Evolutionary conservation across 805 yeast genomes (phyloP), one percentile per base, ranked within the genome.

Genomic region (Candida sakaeoensis): DNA sequence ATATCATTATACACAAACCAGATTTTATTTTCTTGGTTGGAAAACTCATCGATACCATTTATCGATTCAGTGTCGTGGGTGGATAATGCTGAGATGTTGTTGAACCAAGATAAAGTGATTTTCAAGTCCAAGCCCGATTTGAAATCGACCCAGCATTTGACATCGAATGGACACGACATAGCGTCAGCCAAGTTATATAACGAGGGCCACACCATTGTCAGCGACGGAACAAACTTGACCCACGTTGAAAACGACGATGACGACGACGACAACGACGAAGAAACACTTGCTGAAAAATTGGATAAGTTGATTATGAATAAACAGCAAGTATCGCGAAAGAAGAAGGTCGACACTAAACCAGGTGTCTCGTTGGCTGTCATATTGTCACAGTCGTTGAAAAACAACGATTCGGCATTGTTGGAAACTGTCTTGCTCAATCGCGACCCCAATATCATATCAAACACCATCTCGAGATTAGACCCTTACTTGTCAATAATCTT

Each of bases 351-450:
- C 15, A 74, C 79, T 7, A 77, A 85, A 4, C 95, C 93, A 37
- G 57, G 69, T 10, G 57, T 61, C 0, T 79, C 96, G 1, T 75
- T 90, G 44, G 79, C 96, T 1, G 80, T 85, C 1, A 78, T 93
- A n/a, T 70, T 93, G 33, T 71, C 90, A 10, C 99, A 93, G 65
- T 91, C 99, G 0, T 71, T 93, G 46, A 81, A 79, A 52, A 81
- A 95, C 15, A 86, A 85, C 53, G 99, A 93, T 58, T 89, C 82
- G 52, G 68, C 93, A 8, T 68, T 93, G 41, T 70, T 93, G 46
- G 98, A 93, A 59, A 79, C 87, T 2, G 95, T 95, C 9, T 70
- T 93, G 47, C 61, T 62, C 43, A 75, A 75, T 49, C 66, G 70
- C 35, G 81, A 77, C 48, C 75, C 75, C 36, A 57, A 53, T 5